phyloP scores from a whole-genome alignment of 2,329 filamentous ascomycete species.

The Phyllosticta citriasiana region DNA sequence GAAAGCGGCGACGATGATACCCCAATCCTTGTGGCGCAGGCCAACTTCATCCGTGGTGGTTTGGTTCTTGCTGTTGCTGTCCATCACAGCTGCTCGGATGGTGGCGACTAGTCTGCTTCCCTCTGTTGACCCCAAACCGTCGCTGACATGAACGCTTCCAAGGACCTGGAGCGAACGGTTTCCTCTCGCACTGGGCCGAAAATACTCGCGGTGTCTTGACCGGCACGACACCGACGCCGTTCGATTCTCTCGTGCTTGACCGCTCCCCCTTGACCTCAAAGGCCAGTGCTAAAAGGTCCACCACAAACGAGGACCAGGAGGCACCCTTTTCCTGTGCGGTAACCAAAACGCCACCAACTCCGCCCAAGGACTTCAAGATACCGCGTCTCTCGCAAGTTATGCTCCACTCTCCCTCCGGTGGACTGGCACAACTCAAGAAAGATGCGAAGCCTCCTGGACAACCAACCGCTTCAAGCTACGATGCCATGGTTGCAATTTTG shows the following conservation, averaged over 20 bases:
- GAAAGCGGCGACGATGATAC: slow-evolving; percentile 6
- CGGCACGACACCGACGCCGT: slow-evolving; percentile 12
- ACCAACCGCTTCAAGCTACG: slow-evolving; percentile 19
- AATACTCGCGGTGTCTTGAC: slow-evolving; percentile 15
- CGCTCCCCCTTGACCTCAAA: slow-evolving; percentile 4
- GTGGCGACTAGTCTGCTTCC: background rate
- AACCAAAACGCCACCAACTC: slow-evolving; percentile 13
- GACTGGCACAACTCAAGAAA: slow-evolving; percentile 14
- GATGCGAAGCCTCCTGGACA: slow-evolving; percentile 5
- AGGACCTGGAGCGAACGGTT: slow-evolving; percentile 18
- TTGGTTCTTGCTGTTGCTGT: slow-evolving; percentile 19
- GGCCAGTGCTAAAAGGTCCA: no score
- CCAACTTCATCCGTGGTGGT: slow-evolving; percentile 22
- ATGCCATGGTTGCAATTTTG: slow-evolving; percentile 18
- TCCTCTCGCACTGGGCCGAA: slow-evolving; percentile 19
- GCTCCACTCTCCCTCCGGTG: slow-evolving; percentile 17
- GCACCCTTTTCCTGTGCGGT: slow-evolving; percentile 11
- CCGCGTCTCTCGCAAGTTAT: slow-evolving; percentile 15
- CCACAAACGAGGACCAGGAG: background rate
- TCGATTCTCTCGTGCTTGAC: slow-evolving; percentile 6
- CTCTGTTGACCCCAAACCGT: background rate
- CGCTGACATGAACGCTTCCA: background rate
- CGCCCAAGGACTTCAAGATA: slow-evolving; percentile 18
- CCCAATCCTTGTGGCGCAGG: slow-evolving; percentile 15
- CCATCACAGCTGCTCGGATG: slow-evolving; percentile 18